Evolutionary conservation across 2,329 filamentous ascomycete genomes (phyloP), one percentile per base, ranked within the genome.

Genomic region (Stagonosporopsis vannaccii): DNA sequence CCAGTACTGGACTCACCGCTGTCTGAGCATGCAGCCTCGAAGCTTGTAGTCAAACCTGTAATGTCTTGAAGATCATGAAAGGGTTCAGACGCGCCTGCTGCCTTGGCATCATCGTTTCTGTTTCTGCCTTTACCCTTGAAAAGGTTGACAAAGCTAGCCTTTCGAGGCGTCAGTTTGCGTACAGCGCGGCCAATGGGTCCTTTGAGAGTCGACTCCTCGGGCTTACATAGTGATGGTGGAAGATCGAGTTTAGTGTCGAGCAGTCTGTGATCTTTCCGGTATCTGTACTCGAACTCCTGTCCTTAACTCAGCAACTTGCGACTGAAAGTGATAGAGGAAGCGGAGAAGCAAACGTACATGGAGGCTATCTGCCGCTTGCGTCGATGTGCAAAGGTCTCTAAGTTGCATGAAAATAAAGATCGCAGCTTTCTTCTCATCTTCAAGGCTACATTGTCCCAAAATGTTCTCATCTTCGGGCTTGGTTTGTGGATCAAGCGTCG

Each of bases 221-320:
- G 65, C 60, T 66, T 70, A 59, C 61, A 62, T n/a, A 51, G 47
- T 46, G 63, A 51, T 2, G 60, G 45, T 15, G 63, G 59, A 19
- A 63, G 40, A 35, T 68, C 60, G 32, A 57, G 30, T 37, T 58
- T 48, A 12, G 55, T 59, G 20, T 60, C 63, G 9, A 72, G 62
- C 17, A 75, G 47, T 13, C 65, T 63, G 56, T 73, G 59, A 19
- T 72, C 68, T 45, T 62, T 68, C 12, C 72, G 62, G 44, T 74
- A 75, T 41, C 50, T 71, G 47, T 65, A 66, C 47, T 75, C 73
- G 36, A 73, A 75, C n/a, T 71, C 71, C 73, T 75, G 28, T 1
- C 1, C 9, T 20, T 0, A 1, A 17, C 25, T 60, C 12, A 66
- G 46, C 36, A 6, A 37, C 3, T 2, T 2, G 17, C 5, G 15